phyloP scores from a whole-genome alignment of 129 eudicot genomes.

The Artemisia argyi region DNA sequence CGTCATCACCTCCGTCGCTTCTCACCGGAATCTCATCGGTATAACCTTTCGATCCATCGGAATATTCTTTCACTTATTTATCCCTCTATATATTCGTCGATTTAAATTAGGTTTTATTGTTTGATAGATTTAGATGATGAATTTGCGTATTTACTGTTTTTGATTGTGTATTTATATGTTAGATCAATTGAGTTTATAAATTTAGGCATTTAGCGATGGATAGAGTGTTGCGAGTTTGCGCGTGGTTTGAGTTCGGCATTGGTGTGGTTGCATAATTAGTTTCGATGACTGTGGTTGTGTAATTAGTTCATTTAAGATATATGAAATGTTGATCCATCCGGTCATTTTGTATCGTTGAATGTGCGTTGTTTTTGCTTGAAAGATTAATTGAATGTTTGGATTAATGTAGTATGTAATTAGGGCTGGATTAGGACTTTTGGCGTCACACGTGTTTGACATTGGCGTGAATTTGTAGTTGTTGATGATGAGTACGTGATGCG shows the following conservation, averaged over 20 bases:
- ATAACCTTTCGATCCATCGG: background rate
- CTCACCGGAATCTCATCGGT: background rate
- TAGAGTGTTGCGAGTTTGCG: background rate
- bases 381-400: no score
- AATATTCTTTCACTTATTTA: no score
- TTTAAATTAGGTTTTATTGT: background rate
- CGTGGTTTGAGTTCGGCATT: background rate
- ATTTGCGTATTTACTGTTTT: background rate
- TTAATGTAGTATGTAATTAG: no score
- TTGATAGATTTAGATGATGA: conserved; percentile 16
- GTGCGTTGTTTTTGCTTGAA: no score
- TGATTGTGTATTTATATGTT: no score
- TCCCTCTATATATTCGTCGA: no score
- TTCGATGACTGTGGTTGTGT: no score
- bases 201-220: background rate
- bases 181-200: background rate
- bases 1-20: background rate
- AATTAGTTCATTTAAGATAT: no score
- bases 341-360: no score
- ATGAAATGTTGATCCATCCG: no score
- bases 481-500: no score
- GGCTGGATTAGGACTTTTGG: no score
- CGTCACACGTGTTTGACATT: background rate
- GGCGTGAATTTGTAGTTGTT: background rate
- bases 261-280: background rate